Conservation (phyloP, 2,329 filamentous ascomycete genomes). For the Cercospora nicotianae region DNA sequence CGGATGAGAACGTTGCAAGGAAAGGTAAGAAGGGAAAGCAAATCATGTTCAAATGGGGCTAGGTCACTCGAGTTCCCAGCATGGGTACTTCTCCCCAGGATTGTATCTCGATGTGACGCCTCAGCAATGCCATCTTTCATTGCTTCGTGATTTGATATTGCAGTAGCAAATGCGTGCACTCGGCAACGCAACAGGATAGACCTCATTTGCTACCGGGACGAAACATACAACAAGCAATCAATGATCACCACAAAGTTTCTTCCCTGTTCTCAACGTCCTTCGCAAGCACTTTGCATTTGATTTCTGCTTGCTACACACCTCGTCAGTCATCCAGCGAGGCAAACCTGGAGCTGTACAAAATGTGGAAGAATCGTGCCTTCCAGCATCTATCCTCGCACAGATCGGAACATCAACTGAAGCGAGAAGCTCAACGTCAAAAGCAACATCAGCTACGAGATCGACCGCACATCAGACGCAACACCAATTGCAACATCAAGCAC, state of each 20-base stretch:
- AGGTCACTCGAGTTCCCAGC: not conserved
- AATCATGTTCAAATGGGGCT: slow-evolving; percentile 53
- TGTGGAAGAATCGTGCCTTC: not conserved
- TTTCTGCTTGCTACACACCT: not conserved
- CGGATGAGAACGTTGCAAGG: slow-evolving; percentile 40
- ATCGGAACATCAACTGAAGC: not conserved
- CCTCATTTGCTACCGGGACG: not conserved
- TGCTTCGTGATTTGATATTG: not conserved
- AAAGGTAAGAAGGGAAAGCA: slow-evolving; percentile 54
- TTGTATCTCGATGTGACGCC: not conserved
- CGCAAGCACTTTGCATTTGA: not conserved
- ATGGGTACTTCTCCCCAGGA: not conserved
- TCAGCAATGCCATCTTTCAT: not conserved
- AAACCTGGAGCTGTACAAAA: not conserved
- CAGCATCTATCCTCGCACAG: not conserved
- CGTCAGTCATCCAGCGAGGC: not conserved
- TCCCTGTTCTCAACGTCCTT: not conserved
- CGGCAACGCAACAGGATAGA: not conserved
- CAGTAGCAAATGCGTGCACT: not conserved
- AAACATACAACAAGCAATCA: not conserved
- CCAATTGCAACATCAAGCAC: not conserved
- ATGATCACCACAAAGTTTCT: not conserved
- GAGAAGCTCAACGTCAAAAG: not conserved
- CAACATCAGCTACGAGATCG: not conserved
- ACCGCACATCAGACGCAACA: not conserved